Base-by-base conservation (phyloP, 1,284 basidiomycete species). In the Ganoderma lucidum region DNA sequence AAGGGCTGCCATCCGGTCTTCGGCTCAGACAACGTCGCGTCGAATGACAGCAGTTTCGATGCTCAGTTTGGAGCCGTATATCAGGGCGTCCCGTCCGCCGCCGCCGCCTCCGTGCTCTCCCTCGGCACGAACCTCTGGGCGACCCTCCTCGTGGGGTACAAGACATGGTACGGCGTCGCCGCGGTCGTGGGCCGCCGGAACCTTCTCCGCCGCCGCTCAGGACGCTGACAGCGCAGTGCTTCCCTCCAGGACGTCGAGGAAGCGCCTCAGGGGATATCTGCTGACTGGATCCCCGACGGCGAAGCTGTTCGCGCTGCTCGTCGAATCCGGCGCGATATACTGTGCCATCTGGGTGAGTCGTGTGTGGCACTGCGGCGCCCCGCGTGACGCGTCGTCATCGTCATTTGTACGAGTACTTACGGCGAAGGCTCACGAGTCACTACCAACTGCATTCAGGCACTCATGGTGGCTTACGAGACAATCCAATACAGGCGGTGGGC, bases 301-400 rank as follows among this genome's bases (percentile, higher is more conserved):
- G 42, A 45, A 44, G 12, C 15, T 45, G 9, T 32, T 62, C 28
- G 6, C 44, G 2, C 42, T 62, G 2, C 61, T 62, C 28, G 10
- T 63, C 23, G 62, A 63, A 23, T 63, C 62, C 30, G 62, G 62
- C 10, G 62, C 62, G 1, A 6, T 48, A 1, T 63, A 63, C 19
- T 51, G 28, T 28, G 30, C 15, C 2, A 9, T 63, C 8, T 63
- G 62, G 62, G 62, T 51, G 35, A 35, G 35, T 35, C 35, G 8
- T 35, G 23, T 23, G 23, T 23, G 23, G 23, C 23, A 23, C 23
- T 23, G 23, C 23, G 23, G 23, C 23, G 23, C 23, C 35, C 35
- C 35, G 32, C 14, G 62, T 28, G 23, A 23, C 23, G 23, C 23
- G 23, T 23, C 23, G 23, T 23, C 23, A 23, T 23, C 35, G 35